Base-by-base conservation (phyloP, 2,329 filamentous ascomycete genomes). In the Torrubiellomyces zombiae region DNA sequence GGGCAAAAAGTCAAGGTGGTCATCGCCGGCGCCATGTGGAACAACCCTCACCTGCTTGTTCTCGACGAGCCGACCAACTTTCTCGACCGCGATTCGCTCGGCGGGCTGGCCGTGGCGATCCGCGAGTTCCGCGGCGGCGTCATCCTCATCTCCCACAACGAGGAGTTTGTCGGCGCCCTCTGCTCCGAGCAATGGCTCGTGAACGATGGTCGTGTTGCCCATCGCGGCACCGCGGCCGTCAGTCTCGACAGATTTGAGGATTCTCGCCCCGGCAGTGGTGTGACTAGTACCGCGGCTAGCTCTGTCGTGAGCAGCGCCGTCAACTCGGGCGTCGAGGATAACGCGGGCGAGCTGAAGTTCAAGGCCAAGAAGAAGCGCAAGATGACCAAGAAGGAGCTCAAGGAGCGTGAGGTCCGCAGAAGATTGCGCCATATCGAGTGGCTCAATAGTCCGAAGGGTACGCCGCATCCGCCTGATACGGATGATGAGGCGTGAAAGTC, bases 1-100 rank as follows among this genome's bases (percentile, higher is more conserved):
- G 89, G 89, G 9, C 89, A 98, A 50, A 95, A 95, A 56, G 89
- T 98, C 58, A 98, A 98, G 67, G 89, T 98, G 23, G 89, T 98
- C 34, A 73, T 98, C 39, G 89, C 82, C 3, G 81, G 81, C 43
- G 81, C 83, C 40, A 91, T 92, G 82, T 93, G 85, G 85, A 94
- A 95, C 60, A 95, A 95, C 62, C 89, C 89, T 1, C 89, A 98
- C 60, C 58, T 98, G 43, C 71, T 98, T 32, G 89, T 98, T 24
- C 75, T 98, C 14, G 89, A 98, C 66, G 86, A 98, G 58, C 89
- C 89, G 30, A 95, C 89, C 50, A 98, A 98, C 62, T 98, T 94
- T 68, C 73, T 98, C 62, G 89, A 98, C 48, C 83, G 89, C 41
- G 89, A 98, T 57, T 93, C 85, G 10, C 75, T 98, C 11, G 91